These are phyloP conservation scores for Helotiales sp. DNA, from an alignment of 2,329 filamentous ascomycete genomes.

Conservation along the genomic window DNA sequence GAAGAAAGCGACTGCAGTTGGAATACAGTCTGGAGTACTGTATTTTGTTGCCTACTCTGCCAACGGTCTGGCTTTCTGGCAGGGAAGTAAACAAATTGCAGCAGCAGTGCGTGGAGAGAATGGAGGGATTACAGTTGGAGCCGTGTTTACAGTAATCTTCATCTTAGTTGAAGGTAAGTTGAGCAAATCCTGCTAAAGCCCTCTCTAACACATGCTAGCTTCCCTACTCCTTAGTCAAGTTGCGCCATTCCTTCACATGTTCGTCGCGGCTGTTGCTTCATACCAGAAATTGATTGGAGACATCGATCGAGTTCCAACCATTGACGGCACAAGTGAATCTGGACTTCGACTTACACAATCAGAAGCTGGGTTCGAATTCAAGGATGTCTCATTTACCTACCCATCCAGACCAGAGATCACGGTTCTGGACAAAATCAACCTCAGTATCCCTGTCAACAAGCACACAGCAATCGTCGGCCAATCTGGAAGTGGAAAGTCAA, in stretches of 20 bases:
- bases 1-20: slow-evolving; percentile 55
- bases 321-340: slow-evolving; percentile 30
- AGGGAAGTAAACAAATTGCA: slow-evolving; percentile 57
- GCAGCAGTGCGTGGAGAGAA: slow-evolving; percentile 32
- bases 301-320: slow-evolving; percentile 30
- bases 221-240: slow-evolving; percentile 66
- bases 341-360: slow-evolving; percentile 24
- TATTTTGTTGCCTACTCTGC: slow-evolving; percentile 45
- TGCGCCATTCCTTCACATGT: slow-evolving; percentile 65
- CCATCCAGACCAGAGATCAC: slow-evolving; percentile 39
- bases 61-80: slow-evolving; percentile 63
- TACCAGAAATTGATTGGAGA: slow-evolving; percentile 56
- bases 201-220: slow-evolving; percentile 25
- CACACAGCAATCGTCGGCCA: slow-evolving; percentile 61
- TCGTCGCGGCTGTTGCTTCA: slow-evolving; percentile 61
- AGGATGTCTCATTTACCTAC: slow-evolving; percentile 42
- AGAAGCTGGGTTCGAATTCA: slow-evolving; percentile 44
- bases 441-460: slow-evolving; percentile 42
- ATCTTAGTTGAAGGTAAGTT: slow-evolving; percentile 55
- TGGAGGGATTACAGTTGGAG: slow-evolving; percentile 39
- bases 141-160: slow-evolving; percentile 57
- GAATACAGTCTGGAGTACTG: slow-evolving; percentile 55
- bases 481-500: slow-evolving; percentile 63
- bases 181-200: not conserved
- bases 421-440: slow-evolving; percentile 42